Conservation (phyloP, 1,139 yeast genomes). For the Suhomyces atakaporum region DNA sequence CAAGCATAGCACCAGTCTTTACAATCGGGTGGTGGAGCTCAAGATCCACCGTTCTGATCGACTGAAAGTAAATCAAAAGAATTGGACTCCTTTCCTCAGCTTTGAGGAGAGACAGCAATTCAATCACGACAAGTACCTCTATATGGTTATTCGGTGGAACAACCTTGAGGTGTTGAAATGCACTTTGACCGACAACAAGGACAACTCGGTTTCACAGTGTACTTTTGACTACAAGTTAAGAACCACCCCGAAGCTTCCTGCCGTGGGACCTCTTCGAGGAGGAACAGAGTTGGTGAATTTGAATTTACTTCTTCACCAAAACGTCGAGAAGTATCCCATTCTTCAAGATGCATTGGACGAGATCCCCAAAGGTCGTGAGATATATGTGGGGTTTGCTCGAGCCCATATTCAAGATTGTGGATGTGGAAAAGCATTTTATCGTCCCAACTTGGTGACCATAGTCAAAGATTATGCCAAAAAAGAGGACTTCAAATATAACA, state of each 20-base stretch:
- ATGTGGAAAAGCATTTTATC: conserved; percentile 19
- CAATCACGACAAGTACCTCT: conserved; percentile 31
- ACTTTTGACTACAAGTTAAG: conserved; percentile 25
- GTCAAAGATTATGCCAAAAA: conserved; percentile 10
- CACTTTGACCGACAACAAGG: conserved; percentile 14
- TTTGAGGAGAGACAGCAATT: conserved; percentile 20
- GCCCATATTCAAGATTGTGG: conserved; percentile 23
- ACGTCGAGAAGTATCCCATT: conserved; percentile 5
- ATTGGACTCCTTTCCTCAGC: conserved; percentile 47
- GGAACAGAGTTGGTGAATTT: conserved; percentile 27
- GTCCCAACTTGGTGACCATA: conserved; percentile 21
- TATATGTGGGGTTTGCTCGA: conserved; percentile 21
- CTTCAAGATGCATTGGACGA: conserved; percentile 36
- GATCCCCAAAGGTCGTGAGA: conserved; percentile 14
- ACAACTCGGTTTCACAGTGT: conserved; percentile 25
- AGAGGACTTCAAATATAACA: conserved; percentile 4
- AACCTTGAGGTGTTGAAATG: conserved; percentile 36
- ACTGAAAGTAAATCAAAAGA: conserved; percentile 32
- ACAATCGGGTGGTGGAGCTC: conserved; percentile 32
- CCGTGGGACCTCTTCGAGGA: conserved; percentile 28
- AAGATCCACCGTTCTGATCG: conserved; percentile 24
- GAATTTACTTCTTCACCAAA: conserved; percentile 15
- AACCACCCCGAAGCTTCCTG: neutral
- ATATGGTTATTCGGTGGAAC: conserved; percentile 42
- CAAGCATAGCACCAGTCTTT: conserved; percentile 20